Conservation (phyloP, 1,284 basidiomycete genomes). For the Heterobasidion occidentale region DNA sequence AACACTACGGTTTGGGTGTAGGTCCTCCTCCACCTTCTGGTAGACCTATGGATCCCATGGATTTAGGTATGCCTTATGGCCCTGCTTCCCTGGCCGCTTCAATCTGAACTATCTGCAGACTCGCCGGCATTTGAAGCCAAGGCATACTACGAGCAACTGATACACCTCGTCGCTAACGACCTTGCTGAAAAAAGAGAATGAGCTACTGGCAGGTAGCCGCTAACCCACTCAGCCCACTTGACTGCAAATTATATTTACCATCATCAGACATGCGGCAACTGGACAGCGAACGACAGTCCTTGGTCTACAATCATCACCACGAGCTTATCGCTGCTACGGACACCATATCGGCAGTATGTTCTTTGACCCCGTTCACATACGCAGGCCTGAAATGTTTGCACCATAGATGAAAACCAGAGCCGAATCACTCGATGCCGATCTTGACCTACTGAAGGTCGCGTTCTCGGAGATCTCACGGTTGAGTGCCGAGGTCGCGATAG, state of each 20-base stretch:
- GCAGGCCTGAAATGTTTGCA: background rate
- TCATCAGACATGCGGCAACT: constrained; percentile 74
- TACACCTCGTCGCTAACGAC: constrained; percentile 68
- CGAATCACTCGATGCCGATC: constrained; percentile 72
- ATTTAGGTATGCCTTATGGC: constrained; percentile 45
- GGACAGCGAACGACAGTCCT: constrained; percentile 81
- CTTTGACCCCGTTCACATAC: background rate
- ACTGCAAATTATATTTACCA: background rate
- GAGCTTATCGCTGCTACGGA: constrained; percentile 89
- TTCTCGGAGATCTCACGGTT: constrained; percentile 82
- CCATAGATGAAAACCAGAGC: constrained; percentile 77
- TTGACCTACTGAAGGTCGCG: constrained; percentile 72
- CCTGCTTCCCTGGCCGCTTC: background rate
- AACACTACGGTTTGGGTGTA: constrained; percentile 76
- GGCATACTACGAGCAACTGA: constrained; percentile 77
- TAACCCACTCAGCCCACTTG: background rate
- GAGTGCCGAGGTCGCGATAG: constrained; percentile 56
- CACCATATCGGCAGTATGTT: constrained; percentile 75
- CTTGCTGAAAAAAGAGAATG: constrained; percentile 72
- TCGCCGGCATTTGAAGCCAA: constrained; percentile 77
- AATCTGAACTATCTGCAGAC: constrained; percentile 33
- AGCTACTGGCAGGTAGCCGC: constrained; percentile 53
- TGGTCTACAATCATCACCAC: constrained; percentile 93
- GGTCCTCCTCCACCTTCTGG: constrained; percentile 57
- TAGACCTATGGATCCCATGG: constrained; percentile 65